Percentiles rank a stretch among this genome's conserved stretches.
Conservation (phyloP, 345 rosid genomes). For the Erucastrum elatum region DNA sequence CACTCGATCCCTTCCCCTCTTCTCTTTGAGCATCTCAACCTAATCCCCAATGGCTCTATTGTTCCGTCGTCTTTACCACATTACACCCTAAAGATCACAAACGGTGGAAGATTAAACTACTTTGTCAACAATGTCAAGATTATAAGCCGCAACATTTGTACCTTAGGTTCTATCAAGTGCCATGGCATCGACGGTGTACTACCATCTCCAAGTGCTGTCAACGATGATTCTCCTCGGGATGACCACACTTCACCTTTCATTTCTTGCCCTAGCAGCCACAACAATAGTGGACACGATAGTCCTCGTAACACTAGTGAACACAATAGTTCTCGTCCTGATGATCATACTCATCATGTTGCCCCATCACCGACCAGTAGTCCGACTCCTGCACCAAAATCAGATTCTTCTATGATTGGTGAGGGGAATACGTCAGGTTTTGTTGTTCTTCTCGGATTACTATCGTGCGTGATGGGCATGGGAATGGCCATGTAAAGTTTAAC, state of each 20-base stretch:
- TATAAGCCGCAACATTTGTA: constrained; percentile 63
- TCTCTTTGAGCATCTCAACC: constrained; percentile 58
- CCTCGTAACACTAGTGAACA: neutral
- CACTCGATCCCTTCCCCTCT: constrained; percentile 76
- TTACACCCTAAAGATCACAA: constrained; percentile 50
- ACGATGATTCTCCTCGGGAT: constrained; percentile 19
- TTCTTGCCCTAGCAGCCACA: constrained; percentile 42
- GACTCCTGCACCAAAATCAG: constrained; percentile 22
- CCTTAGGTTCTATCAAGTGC: constrained; percentile 62
- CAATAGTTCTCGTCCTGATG: neutral
- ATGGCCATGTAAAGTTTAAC: constrained; percentile 6
- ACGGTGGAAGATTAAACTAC: constrained; percentile 52
- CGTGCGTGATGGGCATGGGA: neutral
- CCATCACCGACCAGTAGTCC: constrained; percentile 26
- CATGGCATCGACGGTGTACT: constrained; percentile 74
- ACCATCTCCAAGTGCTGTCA: neutral
- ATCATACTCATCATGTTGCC: neutral
- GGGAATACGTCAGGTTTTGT: neutral
- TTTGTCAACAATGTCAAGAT: constrained; percentile 63
- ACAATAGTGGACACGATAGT: constrained; percentile 9
- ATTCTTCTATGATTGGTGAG: constrained; percentile 14
- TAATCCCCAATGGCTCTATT: constrained; percentile 59
- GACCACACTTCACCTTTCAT: constrained; percentile 30
- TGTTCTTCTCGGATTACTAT: neutral
- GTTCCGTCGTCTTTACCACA: constrained; percentile 55